phyloP scores from a whole-genome alignment of 2,329 filamentous ascomycete genomes.

The Bipolaris oryzae region DNA sequence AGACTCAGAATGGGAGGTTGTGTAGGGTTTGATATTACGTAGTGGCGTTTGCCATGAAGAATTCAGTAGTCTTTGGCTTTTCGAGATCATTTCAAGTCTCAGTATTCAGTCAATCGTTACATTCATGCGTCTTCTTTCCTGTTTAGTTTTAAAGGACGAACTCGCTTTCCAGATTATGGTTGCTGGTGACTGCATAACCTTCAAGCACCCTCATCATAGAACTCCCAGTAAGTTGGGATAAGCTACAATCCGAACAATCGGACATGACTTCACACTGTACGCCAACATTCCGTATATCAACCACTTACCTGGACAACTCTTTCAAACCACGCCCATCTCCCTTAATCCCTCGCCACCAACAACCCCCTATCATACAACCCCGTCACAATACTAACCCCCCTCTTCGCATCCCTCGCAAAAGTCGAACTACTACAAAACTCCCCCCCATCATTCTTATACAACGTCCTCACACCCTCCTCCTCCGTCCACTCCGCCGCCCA shows the following conservation, averaged over 20 bases:
- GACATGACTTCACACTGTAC: background rate
- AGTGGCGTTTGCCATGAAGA: background rate
- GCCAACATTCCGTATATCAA: background rate
- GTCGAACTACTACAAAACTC: constrained; percentile 48
- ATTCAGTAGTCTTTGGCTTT: too few species aligned
- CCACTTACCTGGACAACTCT: background rate
- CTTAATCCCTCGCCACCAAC: constrained; percentile 42
- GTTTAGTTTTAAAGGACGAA: background rate
- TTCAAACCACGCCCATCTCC: background rate
- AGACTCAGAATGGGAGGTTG: constrained; percentile 28
- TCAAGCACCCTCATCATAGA: background rate
- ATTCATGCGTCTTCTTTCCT: too few species aligned
- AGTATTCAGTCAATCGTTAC: too few species aligned
- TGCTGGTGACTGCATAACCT: too few species aligned
- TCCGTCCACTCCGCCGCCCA: constrained; percentile 51
- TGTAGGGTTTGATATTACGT: constrained; percentile 15
- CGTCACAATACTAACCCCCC: constrained; percentile 44
- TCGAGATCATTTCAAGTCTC: too few species aligned
- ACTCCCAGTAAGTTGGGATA: background rate
- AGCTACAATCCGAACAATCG: background rate
- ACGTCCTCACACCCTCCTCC: constrained; percentile 37
- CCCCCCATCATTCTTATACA: constrained; percentile 43
- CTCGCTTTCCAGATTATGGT: background rate
- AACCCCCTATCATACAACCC: constrained; percentile 53
- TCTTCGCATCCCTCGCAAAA: constrained; percentile 47